phyloP scores from a whole-genome alignment of 257 asterid genomes.

The Nicotiana benthamiana region DNA sequence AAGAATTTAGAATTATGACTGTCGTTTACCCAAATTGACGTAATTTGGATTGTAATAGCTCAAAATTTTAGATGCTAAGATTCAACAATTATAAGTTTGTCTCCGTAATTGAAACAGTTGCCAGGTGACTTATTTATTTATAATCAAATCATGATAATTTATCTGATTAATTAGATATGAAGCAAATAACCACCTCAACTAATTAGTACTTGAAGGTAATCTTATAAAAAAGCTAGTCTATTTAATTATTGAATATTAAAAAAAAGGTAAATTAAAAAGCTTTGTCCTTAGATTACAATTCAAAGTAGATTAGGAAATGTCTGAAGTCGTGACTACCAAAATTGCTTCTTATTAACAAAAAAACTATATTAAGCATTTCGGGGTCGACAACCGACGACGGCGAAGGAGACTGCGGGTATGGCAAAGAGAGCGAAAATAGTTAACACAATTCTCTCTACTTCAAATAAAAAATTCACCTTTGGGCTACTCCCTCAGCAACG shows the following conservation, averaged over 20 bases:
- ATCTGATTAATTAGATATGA: background rate
- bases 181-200: no score
- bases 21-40: background rate
- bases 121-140: background rate
- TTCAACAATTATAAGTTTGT: background rate
- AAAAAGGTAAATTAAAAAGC: background rate
- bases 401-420: background rate
- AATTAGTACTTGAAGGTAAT: no score
- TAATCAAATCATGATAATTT: background rate
- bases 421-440: background rate
- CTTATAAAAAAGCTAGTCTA: background rate
- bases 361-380: no score
- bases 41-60: background rate
- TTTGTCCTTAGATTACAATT: background rate
- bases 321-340: background rate
- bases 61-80: background rate
- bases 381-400: no score
- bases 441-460: background rate
- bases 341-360: background rate
- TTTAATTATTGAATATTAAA: background rate
- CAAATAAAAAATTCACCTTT: conserved; percentile 1
- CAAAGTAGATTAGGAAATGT: background rate
- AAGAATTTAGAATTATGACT: background rate
- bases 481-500: background rate
- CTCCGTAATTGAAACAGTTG: background rate